Base-by-base conservation (phyloP, 2,329 filamentous ascomycete genomes). In the Dactylellina cionopaga region DNA sequence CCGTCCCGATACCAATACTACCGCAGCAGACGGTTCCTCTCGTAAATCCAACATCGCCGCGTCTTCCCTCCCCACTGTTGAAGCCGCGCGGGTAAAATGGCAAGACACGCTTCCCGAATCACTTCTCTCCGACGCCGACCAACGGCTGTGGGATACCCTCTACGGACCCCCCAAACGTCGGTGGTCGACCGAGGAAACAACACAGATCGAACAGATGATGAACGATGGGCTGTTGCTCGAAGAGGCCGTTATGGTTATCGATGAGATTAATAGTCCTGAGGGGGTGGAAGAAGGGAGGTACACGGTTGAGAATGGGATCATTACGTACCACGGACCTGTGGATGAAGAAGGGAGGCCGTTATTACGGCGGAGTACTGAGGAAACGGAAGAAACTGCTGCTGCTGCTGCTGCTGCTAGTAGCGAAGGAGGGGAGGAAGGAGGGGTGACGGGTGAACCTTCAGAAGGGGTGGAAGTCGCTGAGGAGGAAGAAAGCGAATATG, bases 321-420 rank as follows among this genome's bases (percentile, higher is more conserved):
- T 71, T 17, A 64, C 24, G 7, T 71, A 71, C 33, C 39, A 59
- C 19, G 66, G 66, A 5, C 66, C 66, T 22, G 66, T 71, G 19
- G 66, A 71, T 37, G 58, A 25, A 3, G 58, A 71, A 6, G 66
- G 66, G 3, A 15, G 56, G 7, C 66, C 66, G 39, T 39, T 69
- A 19, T 19, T n/a, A 9, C 7, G 25, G 55, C 10, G 27, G 41
- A n/a, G n/a, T n/a, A n/a, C 6, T 10, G 17, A 47, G 43, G 55
- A 44, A 37, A 19, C 22, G 39, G 35, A 25, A 25, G 11, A 35
- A 35, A 13, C 31, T 35, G 31, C 7, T 6, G 31, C 6, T 7
- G 31, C 31, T 13, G 31, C 6, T 7, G 31, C 31, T 6, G 31
- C 31, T 6, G 31, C 13, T 35, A n/a, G n/a, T n/a, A 31, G 24